Evolutionary conservation across 1,139 yeast genomes (phyloP), one percentile per base, ranked within the genome.

Genomic region (Nakaseomyces uthaithaninus): DNA sequence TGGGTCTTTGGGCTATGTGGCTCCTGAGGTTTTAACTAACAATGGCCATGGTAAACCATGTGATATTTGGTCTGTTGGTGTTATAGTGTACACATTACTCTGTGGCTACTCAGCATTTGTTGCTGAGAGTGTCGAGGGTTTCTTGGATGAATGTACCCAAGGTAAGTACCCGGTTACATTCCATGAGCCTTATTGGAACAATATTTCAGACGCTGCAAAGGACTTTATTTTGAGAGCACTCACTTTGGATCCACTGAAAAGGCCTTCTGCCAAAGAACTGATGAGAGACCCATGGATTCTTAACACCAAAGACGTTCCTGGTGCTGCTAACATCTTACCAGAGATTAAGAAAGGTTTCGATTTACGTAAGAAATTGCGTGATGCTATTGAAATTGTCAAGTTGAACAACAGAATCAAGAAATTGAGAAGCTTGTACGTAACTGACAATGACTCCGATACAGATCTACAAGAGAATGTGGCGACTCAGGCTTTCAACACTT

Each of bases 101-200:
- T 86, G 94, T 54, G 98, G 98, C 1, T 87, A 87, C 61, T 81
- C 94, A 7, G 96, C 97, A 3, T 87, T 89, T 64, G 68, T 89
- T 38, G 77, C 95, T 1, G 95, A 89, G 55, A 81, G 76, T 43
- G 86, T 83, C 3, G 74, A 72, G 41, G 94, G 84, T 48, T 89
- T 89, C 56, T 64, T 89, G 38, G 74, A 72, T 38, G 97, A 89
- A 59, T 94, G 86, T 38, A 76, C 80, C 48, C 69, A 75, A 46
- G 86, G 82, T 5, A 65, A 62, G 16, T 58, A 58, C 43, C 72
- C 71, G 3, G 91, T 87, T 24, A 74, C 80, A 2, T 91, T 91
- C 67, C 95, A 87, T 59, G 78, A 78, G 27, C 84, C 80, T 50
- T 86, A 87, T 64, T 91, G 97, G 97, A 72, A 71, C 47, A 74